Evolutionary conservation across 306 rosid genomes (phyloP).

Genomic region (Fragaria nilgerrensis): DNA sequence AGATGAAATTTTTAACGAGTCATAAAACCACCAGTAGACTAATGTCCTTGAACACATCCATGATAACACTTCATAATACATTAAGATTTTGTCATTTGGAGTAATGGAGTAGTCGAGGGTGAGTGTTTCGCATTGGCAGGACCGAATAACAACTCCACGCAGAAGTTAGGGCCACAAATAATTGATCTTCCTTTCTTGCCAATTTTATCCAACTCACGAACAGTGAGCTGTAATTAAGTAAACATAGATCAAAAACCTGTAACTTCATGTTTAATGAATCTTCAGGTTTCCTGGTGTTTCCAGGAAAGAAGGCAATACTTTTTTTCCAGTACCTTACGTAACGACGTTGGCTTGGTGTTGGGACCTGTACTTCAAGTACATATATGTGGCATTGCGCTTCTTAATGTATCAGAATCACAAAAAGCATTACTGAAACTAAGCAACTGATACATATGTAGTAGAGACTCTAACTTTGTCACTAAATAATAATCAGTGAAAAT

Average conservation of each 20-base stretch:
- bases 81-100: constrained; percentile 17
- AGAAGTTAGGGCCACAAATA: constrained; percentile 68
- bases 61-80: background rate
- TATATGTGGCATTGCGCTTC: too few relatives aligned
- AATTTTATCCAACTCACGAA: too few relatives aligned
- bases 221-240: too few relatives aligned
- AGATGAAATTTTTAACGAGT: background rate
- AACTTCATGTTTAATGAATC: background rate
- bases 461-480: too few relatives aligned
- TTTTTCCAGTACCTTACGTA: too few relatives aligned
- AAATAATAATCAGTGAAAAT: too few relatives aligned
- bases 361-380: too few relatives aligned
- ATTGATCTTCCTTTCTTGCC: constrained; percentile 57
- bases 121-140: constrained; percentile 73
- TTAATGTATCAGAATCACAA: too few relatives aligned
- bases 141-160: constrained; percentile 78
- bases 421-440: too few relatives aligned
- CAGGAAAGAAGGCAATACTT: constrained; percentile 23
- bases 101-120: constrained; percentile 22
- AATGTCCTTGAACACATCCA: background rate
- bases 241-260: too few relatives aligned
- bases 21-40: background rate
- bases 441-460: too few relatives aligned
- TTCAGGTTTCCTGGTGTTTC: background rate
- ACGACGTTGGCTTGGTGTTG: too few relatives aligned